Evolutionary conservation across 2,329 filamentous ascomycete species (phyloP), one percentile per base, ranked within the genome.

Genomic region (Rasamsonia emersonii): DNA sequence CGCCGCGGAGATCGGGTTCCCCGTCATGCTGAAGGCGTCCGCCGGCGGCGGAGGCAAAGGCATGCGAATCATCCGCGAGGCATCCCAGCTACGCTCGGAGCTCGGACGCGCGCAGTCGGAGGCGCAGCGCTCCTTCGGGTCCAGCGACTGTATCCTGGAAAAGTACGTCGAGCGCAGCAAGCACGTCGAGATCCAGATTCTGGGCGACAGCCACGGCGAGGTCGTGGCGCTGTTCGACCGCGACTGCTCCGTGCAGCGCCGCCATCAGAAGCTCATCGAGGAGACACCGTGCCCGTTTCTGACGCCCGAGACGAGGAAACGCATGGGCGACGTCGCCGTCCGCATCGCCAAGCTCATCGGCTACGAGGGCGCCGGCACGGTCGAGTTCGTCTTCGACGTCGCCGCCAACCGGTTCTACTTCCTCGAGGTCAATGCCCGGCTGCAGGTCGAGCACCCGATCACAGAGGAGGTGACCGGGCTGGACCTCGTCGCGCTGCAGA

Each of bases 91-190:
- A 42, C 74, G 91, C 62, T 89, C 96, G 65, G 71, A 77, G 25
- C 96, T 98, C 53, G 84, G 93, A 67, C 78, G 91, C 57, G 91
- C 91, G 43, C 94, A 89, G 30, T 96, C 91, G 41, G 91, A 98
- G 70, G 91, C 91, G 51, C 91, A 93, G 69, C 86, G 86, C 36
- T 85, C 91, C 41, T 98, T 98, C 54, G 91, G 91, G 48, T 94
- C 96, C 64, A 89, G 89, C 51, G 96, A 91, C 33, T 88, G 96
- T 62, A 96, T 98, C 58, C 86, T 98, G 40, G 91, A 98, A 73
- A 81, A 89, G 47, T 96, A 96, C 77, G 75, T 98, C 36, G 88
- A 96, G 73, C 86, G 82, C 65, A 89, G 91, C 49, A 96, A 96
- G 79, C 68, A 73, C 30, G 54, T 73, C 16, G 68, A 73, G 37